These are phyloP conservation scores for Austroboletus novae-zelandiae DNA, from an alignment of 1,284 basidiomycete genomes.

Conservation along the genomic window DNA sequence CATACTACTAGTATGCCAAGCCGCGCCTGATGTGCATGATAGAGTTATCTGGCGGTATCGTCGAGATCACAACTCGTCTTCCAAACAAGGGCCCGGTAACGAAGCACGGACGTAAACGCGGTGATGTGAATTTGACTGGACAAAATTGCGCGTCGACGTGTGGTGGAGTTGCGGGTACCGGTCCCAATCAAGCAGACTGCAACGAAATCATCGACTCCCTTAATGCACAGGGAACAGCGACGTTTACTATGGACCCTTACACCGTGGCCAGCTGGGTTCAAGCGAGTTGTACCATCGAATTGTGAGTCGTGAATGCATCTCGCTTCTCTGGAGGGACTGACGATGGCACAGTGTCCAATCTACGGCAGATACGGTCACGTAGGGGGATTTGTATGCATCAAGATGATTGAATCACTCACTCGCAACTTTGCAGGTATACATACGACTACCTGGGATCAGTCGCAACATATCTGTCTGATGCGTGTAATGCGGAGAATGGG, in stretches of 20 bases:
- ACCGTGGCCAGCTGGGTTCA: conserved; percentile 7
- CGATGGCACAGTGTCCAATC: conserved; percentile 5
- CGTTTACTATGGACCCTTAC: conserved; percentile 3
- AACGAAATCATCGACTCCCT: conserved; percentile 6
- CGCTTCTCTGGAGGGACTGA: not conserved
- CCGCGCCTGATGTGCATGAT: not conserved
- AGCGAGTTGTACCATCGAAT: conserved; percentile 8
- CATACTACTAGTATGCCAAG: not conserved
- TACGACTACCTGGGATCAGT: not conserved
- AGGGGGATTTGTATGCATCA: not conserved
- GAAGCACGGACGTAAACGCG: not conserved
- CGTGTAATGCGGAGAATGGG: not conserved
- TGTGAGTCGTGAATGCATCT: not conserved
- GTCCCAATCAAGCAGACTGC: conserved; percentile 10
- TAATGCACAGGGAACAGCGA: not conserved
- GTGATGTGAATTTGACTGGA: conserved; percentile 1
- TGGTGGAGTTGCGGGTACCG: conserved; percentile 1
- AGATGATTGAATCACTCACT: not conserved
- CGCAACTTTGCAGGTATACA: conserved; percentile 6
- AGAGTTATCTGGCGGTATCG: not conserved
- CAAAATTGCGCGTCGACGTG: conserved; percentile 1
- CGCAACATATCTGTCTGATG: conserved; percentile 1
- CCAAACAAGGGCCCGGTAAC: not conserved
- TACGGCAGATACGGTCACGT: conserved; percentile 10
- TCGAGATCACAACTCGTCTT: not conserved